Evolutionary conservation across 345 rosid species (phyloP).

Genomic region (Dimocarpus longan): DNA sequence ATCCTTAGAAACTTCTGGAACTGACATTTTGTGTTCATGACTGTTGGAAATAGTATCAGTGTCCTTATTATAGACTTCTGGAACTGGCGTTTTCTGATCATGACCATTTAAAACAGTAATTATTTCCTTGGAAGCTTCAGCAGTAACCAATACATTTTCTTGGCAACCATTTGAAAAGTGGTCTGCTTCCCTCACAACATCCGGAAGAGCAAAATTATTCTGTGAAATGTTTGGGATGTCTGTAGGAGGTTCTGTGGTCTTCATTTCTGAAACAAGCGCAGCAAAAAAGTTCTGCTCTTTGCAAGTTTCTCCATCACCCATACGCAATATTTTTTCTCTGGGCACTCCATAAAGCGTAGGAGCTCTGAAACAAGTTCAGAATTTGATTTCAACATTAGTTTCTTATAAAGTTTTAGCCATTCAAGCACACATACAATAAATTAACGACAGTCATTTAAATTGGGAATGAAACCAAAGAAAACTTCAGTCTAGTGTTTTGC

Average conservation of each 20-base stretch:
- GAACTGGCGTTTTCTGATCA: constrained; percentile 18
- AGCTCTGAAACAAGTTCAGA: constrained; percentile 49
- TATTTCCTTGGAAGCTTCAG: constrained; percentile 28
- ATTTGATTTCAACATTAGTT: neutral
- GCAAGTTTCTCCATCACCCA: constrained; percentile 63
- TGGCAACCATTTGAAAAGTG: constrained; percentile 13
- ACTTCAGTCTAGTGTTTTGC: neutral
- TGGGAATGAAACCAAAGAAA: neutral
- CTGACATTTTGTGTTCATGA: constrained; percentile 58
- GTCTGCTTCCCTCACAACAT: constrained; percentile 34
- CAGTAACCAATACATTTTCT: constrained; percentile 15
- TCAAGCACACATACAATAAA: neutral
- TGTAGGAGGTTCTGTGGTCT: constrained; percentile 44
- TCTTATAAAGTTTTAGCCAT: neutral
- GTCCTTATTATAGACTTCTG: constrained; percentile 47
- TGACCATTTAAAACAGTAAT: constrained; percentile 24
- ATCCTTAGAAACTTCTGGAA: neutral
- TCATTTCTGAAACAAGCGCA: constrained; percentile 45
- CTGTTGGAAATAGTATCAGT: constrained; percentile 52
- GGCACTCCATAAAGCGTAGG: constrained; percentile 90
- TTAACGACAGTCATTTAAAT: neutral
- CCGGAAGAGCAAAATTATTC: constrained; percentile 41
- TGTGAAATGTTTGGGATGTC: constrained; percentile 34
- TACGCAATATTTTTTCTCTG: constrained; percentile 54
- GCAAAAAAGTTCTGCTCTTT: constrained; percentile 59